A percentile compares a stretch with the other conserved stretches of the same genome.
Evolutionary conservation across 305 asterid species (phyloP).

Genomic region (Solanum hybrid): DNA sequence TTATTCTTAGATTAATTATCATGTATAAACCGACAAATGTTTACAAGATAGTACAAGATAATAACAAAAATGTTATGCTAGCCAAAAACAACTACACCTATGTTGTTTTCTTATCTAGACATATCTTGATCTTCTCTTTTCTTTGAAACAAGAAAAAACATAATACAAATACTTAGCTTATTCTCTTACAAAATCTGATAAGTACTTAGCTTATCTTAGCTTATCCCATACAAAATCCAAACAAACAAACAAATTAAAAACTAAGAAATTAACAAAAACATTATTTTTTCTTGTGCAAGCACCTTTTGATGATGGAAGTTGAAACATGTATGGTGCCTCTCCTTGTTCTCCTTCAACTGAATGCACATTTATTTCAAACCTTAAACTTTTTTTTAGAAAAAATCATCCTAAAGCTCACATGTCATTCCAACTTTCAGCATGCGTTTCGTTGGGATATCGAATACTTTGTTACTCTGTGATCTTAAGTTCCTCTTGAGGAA

Average conservation of each 20-base stretch:
- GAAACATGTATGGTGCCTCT: neutral
- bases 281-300: neutral
- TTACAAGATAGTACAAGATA: neutral
- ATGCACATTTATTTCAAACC: neutral
- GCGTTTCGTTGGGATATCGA: conserved; percentile 48
- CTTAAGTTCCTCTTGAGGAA: conserved; percentile 48
- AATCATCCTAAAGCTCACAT: conserved; percentile 25
- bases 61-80: neutral
- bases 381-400: neutral
- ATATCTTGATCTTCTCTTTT: neutral
- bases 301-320: neutral
- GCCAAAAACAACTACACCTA: neutral
- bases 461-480: conserved; percentile 18
- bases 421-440: conserved; percentile 79
- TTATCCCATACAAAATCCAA: neutral
- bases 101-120: neutral
- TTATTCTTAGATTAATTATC: neutral
- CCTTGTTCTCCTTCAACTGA: neutral
- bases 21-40: neutral
- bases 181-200: neutral
- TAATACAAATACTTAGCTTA: neutral
- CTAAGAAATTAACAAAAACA: neutral
- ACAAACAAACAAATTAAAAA: neutral
- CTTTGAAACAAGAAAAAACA: neutral
- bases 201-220: neutral